Evolutionary conservation across 768 basidiomycete species (phyloP).

Genomic region (Amylocystis lapponica): DNA sequence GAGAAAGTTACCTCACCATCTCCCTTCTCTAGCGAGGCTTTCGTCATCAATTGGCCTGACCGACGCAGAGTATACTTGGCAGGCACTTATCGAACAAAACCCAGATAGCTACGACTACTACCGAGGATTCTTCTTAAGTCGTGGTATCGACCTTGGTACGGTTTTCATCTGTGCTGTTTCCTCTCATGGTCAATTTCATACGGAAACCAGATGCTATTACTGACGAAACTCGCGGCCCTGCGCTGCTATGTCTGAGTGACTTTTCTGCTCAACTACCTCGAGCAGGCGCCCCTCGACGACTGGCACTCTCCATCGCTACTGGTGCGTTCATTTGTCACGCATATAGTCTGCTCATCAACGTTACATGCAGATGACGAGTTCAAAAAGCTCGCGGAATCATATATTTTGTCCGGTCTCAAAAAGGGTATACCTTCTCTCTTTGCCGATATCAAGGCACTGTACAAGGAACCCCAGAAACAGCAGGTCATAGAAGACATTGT

Average conservation of each 20-base stretch:
- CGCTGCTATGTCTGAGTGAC: slow-evolving; percentile 51
- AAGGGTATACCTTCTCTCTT: slow-evolving; percentile 94
- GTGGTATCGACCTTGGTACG: slow-evolving; percentile 63
- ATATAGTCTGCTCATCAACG: neutral
- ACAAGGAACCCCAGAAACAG: slow-evolving; percentile 59
- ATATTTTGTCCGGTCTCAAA: slow-evolving; percentile 62
- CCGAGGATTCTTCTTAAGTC: slow-evolving; percentile 58
- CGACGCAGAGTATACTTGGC: slow-evolving; percentile 80
- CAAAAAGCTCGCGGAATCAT: slow-evolving; percentile 52
- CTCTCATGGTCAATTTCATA: neutral
- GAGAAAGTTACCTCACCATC: slow-evolving; percentile 4
- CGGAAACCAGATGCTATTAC: slow-evolving; percentile 37
- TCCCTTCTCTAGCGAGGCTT: slow-evolving; percentile 85
- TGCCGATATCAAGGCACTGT: slow-evolving; percentile 84
- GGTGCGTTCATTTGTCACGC: slow-evolving; percentile 25
- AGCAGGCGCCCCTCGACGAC: slow-evolving; percentile 64
- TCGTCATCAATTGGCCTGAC: slow-evolving; percentile 59
- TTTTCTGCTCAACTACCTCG: slow-evolving; percentile 60
- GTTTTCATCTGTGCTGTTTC: neutral
- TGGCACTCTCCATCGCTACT: slow-evolving; percentile 63
- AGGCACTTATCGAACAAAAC: slow-evolving; percentile 76
- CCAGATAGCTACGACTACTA: slow-evolving; percentile 82
- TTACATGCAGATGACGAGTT: slow-evolving; percentile 65
- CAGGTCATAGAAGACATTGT: slow-evolving; percentile 63
- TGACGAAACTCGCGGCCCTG: slow-evolving; percentile 45